Evolutionary conservation across 495 filamentous ascomycete genomes (phyloP).

Genomic region (Daldinia decipiens): DNA sequence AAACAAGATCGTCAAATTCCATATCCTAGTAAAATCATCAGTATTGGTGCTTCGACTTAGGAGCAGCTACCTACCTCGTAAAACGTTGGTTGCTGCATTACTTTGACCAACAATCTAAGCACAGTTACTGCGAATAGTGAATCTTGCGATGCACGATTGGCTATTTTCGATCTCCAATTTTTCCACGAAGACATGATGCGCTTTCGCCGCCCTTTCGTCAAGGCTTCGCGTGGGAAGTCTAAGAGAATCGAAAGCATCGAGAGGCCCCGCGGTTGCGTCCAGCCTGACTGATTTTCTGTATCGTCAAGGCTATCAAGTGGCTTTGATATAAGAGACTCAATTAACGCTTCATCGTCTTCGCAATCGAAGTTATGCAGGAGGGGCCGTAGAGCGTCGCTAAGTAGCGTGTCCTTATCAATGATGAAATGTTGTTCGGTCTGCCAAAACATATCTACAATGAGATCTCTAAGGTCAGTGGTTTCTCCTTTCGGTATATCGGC

Average conservation of each 20-base stretch:
- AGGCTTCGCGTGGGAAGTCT: conserved; percentile 38
- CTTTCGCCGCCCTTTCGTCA: conserved; percentile 51
- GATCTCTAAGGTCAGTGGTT: conserved; percentile 22
- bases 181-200: conserved; percentile 52
- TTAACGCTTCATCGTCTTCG: conserved; percentile 44
- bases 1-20: conserved; percentile 50
- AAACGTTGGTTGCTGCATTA: conserved; percentile 60
- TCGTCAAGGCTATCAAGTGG: conserved; percentile 39
- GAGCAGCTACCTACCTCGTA: conserved; percentile 53
- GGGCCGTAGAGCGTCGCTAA: conserved; percentile 19
- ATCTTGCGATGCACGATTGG: conserved; percentile 28
- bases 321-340: conserved; percentile 43
- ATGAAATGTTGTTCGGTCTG: conserved; percentile 21
- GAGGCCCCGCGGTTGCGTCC: conserved; percentile 40
- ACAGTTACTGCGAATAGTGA: conserved; percentile 41
- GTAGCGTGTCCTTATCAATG: conserved; percentile 7
- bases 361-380: conserved; percentile 43
- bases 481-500: conserved; percentile 38
- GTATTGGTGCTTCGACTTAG: not conserved
- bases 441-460: conserved; percentile 43
- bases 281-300: conserved; percentile 35
- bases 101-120: conserved; percentile 58
- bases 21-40: conserved; percentile 46
- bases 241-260: conserved; percentile 28
- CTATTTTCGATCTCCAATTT: conserved; percentile 38